Conservation (phyloP, 768 basidiomycete species). For the Saitozyma sp. region DNA sequence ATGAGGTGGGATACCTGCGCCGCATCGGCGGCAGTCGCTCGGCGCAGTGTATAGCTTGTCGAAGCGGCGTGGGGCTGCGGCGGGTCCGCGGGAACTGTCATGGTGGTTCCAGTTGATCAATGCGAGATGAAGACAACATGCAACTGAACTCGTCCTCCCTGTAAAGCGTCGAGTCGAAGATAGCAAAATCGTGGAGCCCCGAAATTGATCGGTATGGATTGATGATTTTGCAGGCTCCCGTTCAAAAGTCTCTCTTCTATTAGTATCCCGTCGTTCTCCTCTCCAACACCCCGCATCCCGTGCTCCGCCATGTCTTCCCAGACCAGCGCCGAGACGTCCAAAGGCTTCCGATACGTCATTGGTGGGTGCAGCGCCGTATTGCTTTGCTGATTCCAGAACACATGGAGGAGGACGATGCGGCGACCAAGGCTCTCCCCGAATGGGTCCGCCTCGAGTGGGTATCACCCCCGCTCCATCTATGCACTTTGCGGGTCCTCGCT, state of each 20-base stretch:
- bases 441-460: conserved; percentile 95
- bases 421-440: conserved; percentile 60
- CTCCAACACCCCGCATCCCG: too few relatives aligned
- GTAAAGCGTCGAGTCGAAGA: too few relatives aligned
- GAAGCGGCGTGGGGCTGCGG: neutral
- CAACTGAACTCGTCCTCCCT: neutral
- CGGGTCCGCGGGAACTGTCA: neutral
- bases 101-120: too few relatives aligned
- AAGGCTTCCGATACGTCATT: conserved; percentile 61
- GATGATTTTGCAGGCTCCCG: too few relatives aligned
- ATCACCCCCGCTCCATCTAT: conserved; percentile 31
- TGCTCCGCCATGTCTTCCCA: too few relatives aligned
- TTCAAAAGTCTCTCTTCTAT: too few relatives aligned
- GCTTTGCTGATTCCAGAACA: conserved; percentile 32
- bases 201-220: too few relatives aligned
- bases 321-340: neutral
- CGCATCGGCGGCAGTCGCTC: conserved; percentile 18
- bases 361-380: conserved; percentile 52
- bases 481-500: neutral
- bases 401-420: conserved; percentile 84
- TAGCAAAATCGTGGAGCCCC: too few relatives aligned
- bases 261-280: too few relatives aligned
- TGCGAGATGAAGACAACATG: neutral
- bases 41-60: conserved; percentile 12
- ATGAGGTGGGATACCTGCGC: conserved; percentile 16